Conservation (phyloP, 306 rosid genomes). For the Casuarina glauca region DNA sequence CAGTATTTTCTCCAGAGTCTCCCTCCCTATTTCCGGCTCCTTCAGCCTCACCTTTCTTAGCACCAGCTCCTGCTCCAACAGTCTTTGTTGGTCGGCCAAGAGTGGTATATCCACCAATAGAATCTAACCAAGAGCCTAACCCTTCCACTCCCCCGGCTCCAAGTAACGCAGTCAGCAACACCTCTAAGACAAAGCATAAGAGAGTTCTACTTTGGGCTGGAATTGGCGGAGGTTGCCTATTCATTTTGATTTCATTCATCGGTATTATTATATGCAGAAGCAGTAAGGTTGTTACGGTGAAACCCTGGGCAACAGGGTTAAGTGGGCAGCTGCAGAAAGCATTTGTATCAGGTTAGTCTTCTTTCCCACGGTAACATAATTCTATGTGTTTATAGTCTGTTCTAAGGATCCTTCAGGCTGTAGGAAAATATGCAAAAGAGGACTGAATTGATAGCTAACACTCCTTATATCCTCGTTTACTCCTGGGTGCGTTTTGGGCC, state of each 20-base stretch:
- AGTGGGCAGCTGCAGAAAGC: constrained; percentile 98
- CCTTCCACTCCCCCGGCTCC: constrained; percentile 50
- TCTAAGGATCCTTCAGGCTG: neutral
- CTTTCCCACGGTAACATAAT: neutral
- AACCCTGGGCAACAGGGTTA: constrained; percentile 94
- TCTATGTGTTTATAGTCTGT: neutral
- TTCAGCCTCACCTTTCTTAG: constrained; percentile 39
- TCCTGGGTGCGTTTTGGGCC: neutral
- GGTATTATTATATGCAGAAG: constrained; percentile 48
- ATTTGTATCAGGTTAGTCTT: constrained; percentile 69
- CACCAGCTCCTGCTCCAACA: constrained; percentile 37
- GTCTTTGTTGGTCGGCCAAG: constrained; percentile 38
- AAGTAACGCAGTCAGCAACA: constrained; percentile 22
- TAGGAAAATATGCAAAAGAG: neutral
- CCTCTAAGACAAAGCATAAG: constrained; percentile 34
- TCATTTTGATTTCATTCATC: constrained; percentile 43
- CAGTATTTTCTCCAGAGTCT: constrained; percentile 25
- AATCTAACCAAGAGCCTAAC: constrained; percentile 26
- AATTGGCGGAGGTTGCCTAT: constrained; percentile 48
- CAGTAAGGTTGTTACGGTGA: constrained; percentile 70
- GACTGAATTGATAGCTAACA: neutral
- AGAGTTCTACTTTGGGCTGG: constrained; percentile 42
- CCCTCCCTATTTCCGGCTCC: constrained; percentile 31
- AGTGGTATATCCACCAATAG: constrained; percentile 28
- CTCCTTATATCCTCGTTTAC: neutral